Evolutionary conservation across 306 rosid genomes (phyloP).

Genomic region (Aeschynomene evenia): DNA sequence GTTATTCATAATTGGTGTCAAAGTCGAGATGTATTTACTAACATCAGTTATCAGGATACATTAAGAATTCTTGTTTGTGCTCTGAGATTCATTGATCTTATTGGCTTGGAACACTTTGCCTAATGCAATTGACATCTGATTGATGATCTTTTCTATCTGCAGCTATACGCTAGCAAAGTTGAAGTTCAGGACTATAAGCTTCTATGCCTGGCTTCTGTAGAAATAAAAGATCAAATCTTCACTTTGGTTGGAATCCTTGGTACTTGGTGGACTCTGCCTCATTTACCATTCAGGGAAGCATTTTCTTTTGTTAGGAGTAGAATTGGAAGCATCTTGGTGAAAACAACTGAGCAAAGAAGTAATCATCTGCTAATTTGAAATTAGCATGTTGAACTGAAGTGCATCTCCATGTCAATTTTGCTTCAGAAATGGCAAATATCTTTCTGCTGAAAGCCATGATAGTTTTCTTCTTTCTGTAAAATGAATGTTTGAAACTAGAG

Average conservation of each 20-base stretch:
- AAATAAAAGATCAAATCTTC: slow-evolving; percentile 50
- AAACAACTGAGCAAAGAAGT: slow-evolving; percentile 20
- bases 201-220: slow-evolving; percentile 62
- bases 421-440: slow-evolving; percentile 6
- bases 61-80: neutral
- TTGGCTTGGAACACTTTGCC: slow-evolving; percentile 1
- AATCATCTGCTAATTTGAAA: neutral
- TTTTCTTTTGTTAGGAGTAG: slow-evolving; percentile 36
- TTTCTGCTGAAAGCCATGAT: neutral
- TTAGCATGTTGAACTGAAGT: slow-evolving; percentile 2
- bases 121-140: slow-evolving; percentile 17
- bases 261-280: slow-evolving; percentile 72
- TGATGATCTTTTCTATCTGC: slow-evolving; percentile 38
- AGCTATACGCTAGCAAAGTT: slow-evolving; percentile 72
- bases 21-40: neutral
- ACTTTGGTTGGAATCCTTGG: slow-evolving; percentile 75
- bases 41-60: neutral
- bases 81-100: neutral
- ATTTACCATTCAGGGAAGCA: slow-evolving; percentile 21
- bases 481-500: neutral
- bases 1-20: neutral
- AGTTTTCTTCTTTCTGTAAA: neutral
- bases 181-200: slow-evolving; percentile 75
- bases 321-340: slow-evolving; percentile 29
- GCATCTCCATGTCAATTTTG: neutral